Evolutionary conservation across 306 rosid genomes (phyloP), one percentile per base, ranked within the genome.

Genomic region (Myrica gale): DNA sequence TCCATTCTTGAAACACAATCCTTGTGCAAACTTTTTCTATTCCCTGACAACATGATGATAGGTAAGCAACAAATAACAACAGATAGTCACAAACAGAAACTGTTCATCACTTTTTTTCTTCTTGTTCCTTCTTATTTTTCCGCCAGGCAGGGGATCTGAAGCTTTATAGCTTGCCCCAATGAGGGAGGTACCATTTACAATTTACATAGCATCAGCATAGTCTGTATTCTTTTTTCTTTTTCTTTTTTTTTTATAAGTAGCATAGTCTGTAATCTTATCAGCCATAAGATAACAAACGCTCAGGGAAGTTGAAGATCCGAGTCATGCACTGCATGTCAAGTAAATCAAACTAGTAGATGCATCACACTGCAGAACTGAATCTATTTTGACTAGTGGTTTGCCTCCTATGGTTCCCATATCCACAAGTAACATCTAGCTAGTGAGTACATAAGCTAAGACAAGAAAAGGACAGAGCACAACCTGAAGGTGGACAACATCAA

Each of bases 401-500:
- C 54, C 79, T 45, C 72, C 42, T 46, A 15, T n/a, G 41, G 47
- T 11, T 47, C 52, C 42, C 66, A 51, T 44, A 48, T 41, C 12
- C 69, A 70, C 46, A 37, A 54, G 50, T 63, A 73, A 39, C 45
- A 37, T 23, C 77, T 13, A 41, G 37, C 7, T 20, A 68, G 23
- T 17, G n/a, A 77, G 10, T 44, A 61, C 39, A 73, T 48, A 68
- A 73, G 20, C 16, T 7, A 51, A 47, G 61, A 71, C 13, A 42
- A 75, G 26, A 1, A 37, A 81, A 83, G 79, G 71, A 19, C 9
- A 68, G 75, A 75, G 57, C 58, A 82, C 74, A 82, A 96, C 98
- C 97, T 92, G 99, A 76, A 96, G 97, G 78, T 84, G 73, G 80
- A 84, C 82, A 74, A 92, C 96, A 65, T 89, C 96, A 51, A 58